Base-by-base conservation (phyloP, 495 filamentous ascomycete species). In the Aspergillus hancockii region DNA sequence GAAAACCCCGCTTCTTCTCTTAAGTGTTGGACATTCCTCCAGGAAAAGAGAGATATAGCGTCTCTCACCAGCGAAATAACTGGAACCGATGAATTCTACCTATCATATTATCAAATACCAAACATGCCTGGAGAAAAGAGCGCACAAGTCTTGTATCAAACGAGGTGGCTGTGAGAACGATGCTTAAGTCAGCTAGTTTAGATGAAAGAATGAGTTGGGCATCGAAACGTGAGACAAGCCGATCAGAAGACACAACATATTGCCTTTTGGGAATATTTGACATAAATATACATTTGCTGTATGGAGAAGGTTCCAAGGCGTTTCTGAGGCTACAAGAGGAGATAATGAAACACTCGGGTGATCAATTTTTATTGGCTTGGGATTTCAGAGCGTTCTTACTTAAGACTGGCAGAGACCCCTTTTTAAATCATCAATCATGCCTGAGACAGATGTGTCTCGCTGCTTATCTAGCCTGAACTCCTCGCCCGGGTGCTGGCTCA, bases 271-370 rank as follows among this genome's bases (percentile, higher is more conserved):
- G 36, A n/a, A 10, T n/a, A n/a, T 40, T 40, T 10, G 36, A 40
- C 16, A 40, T 10, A 4, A 40, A 40, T 40, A 40, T 40, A 9
- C 36, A 3, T 40, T 12, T 40, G 36, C 16, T 10, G 16, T 40
- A 40, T 32, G 28, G 32, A 16, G 50, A 31, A n/a, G 25, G 28
- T 3, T 12, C 18, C 7, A 52, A 25, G 16, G 21, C 50, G 3
- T 52, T 52, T 22, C 5, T 14, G 19, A 31, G 50, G 14, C 50
- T 52, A 23, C 50, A 52, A 52, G 50, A 52, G 50, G 50, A 31
- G 8, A 52, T 52, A 4, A 49, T 49, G 45, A 49, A 22, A 3
- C 36, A 40, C 12, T 40, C 36, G 12, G 12, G 12, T 40, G 36
- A 40, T n/a, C 36, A 40, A 9, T 40, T 9, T 40, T n/a, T 40